Conservation (phyloP, 306 rosid species). For the Cajanus cajan region DNA sequence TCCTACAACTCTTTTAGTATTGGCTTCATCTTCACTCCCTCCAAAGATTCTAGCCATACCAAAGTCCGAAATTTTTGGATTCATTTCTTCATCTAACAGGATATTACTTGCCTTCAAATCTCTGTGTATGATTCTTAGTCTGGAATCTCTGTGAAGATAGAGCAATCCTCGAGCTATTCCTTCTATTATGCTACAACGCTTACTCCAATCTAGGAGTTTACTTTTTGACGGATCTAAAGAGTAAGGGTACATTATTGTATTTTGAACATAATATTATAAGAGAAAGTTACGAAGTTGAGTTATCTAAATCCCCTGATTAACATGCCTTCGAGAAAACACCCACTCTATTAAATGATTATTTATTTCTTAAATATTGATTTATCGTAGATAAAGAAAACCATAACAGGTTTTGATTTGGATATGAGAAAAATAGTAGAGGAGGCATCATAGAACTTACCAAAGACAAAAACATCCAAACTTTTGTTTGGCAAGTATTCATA, state of each 20-base stretch:
- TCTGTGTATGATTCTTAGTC: constrained; percentile 24
- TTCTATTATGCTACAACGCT: constrained; percentile 16
- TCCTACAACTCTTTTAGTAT: background rate
- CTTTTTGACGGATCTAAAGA: background rate
- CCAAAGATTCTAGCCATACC: constrained; percentile 14
- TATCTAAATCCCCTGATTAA: background rate
- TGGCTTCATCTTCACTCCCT: background rate
- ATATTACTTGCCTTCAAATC: constrained; percentile 33
- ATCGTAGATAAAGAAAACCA: too few species aligned
- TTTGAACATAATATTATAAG: background rate
- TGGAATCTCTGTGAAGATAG: constrained; percentile 31
- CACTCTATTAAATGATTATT: too few species aligned
- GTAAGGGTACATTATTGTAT: background rate
- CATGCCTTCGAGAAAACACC: background rate
- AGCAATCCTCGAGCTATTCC: constrained; percentile 25
- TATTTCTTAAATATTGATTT: too few species aligned
- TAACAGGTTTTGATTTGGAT: background rate
- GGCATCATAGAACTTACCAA: constrained; percentile 17
- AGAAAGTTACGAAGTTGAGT: background rate
- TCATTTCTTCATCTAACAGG: constrained; percentile 12
- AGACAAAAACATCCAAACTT: constrained; percentile 29
- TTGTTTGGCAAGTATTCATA: constrained; percentile 27
- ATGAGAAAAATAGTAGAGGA: background rate
- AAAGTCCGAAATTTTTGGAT: constrained; percentile 36
- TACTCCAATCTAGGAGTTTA: constrained; percentile 23